Base-by-base conservation (phyloP, 2,329 filamentous ascomycete genomes). In the Fusarium proliferatum region DNA sequence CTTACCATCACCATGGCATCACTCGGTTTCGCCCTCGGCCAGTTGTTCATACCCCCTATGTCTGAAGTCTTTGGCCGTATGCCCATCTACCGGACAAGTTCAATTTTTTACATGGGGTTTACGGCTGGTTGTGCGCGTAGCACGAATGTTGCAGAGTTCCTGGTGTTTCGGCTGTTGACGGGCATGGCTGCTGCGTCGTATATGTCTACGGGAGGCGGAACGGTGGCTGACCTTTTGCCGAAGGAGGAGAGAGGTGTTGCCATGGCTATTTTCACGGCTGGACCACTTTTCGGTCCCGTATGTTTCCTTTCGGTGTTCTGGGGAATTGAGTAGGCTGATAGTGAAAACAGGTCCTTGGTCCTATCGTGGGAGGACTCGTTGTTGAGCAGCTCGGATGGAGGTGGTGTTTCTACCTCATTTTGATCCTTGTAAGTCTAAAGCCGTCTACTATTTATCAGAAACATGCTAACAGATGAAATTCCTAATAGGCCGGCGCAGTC, bases 261-360 rank as follows among this genome's bases (percentile, higher is more conserved):
- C 2, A 45, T 34, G 38, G 38, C 53, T 57, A 57, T 57, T 33
- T 57, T 57, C 3, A 45, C 28, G 2, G 21, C 53, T 19, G 16
- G 53, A 9, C 53, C 38, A 2, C 39, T 57, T 2, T 34, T 57
- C 1, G 39, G 53, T 2, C 53, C 38, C 33, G 38, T 45, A 56
- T 15, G 21, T 8, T 33, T 5, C 4, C 6, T 21, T 17, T 26
- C 1, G 4, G 2, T 10, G 16, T 33, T 23, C 16, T 13, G 5
- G 6, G 4, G 4, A 3, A 11, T 17, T 9, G 0, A 1, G 3
- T 19, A 9, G 23, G 16, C 12, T 45, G 7, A 57, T 3, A 2
- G 5, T 21, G 2, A 11, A 2, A 4, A 0, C 11, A 56, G 53
- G n/a, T 33, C 6, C 38, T 33, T 9, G 38, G 53, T 5, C n/a